Conservation (phyloP, 2,329 filamentous ascomycete genomes). For the Botrytis hyacinthi region DNA sequence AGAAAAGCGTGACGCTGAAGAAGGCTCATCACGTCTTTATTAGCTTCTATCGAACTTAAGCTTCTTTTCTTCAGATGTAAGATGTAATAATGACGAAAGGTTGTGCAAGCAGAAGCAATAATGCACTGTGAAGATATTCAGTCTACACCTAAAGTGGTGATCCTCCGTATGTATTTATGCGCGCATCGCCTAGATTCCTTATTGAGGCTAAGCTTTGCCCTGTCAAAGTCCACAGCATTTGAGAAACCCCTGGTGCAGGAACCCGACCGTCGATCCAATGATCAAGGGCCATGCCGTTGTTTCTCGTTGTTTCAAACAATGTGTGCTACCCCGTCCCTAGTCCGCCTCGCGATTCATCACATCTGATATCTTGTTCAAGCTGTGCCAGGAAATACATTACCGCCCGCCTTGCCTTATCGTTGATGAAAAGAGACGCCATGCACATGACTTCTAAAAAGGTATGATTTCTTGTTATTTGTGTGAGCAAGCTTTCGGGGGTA, state of each 20-base stretch:
- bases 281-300: conserved; percentile 17
- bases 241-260: conserved; percentile 20
- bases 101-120: conserved; percentile 5
- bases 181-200: not conserved
- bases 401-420: conserved; percentile 4
- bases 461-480: not conserved
- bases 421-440: not conserved
- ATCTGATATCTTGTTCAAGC: conserved; percentile 12
- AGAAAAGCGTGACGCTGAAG: not conserved
- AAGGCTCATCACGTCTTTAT: not conserved
- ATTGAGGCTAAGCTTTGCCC: conserved; percentile 15
- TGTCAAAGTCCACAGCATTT: conserved; percentile 19
- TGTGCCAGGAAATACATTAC: conserved; percentile 3
- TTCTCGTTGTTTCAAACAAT: conserved; percentile 20
- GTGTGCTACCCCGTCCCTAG: not conserved
- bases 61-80: conserved; percentile 3
- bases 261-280: conserved; percentile 22
- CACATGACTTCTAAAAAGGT: conserved; percentile 13
- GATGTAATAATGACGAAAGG: conserved; percentile 16
- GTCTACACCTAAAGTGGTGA: conserved; percentile 5
- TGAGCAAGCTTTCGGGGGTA: not conserved
- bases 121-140: not conserved
- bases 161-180: conserved; percentile 4
- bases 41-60: not conserved
- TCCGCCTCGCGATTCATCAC: conserved; percentile 12